Base-by-base conservation (phyloP, 202 grass and related monocot species). In the Zoysia matrella region DNA sequence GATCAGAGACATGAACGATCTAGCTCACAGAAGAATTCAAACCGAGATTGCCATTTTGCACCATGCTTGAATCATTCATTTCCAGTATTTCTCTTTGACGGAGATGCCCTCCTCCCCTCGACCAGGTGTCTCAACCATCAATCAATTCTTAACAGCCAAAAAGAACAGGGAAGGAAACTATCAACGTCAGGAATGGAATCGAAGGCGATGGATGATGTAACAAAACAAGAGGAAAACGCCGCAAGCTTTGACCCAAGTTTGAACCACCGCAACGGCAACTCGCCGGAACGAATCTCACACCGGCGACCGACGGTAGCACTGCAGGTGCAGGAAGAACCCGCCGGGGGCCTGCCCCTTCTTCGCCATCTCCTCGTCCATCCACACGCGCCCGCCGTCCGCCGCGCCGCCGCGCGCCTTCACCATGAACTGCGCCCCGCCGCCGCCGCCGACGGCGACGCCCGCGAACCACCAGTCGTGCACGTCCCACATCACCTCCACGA, bases 391-490 rank as follows among this genome's bases (percentile, higher is more conserved):
- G 40, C 44, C 60, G 60, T 9, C 46, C 0, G 82, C 66, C 8
- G 30, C 30, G 30, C 94, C 65, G 7, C 79, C 63, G 52, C 94
- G 88, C 65, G 89, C 88, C 85, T 91, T 93, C n/a, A 94, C 84
- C 94, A 97, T 94, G 89, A 97, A 97, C 83, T 91, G 82, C 30
- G 89, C 94, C 5, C 82, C 83, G 80, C 1, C 65, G 43, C 11
- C 16, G 15, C 65, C 79, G 13, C 67, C n/a, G n/a, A 13, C 30
- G 30, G 30, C 30, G 30, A 36, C 76, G 50, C 76, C 70, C 22
- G 86, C 70, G 81, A 98, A 98, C 92, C 89, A 95, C 92, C 95
- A 98, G 76, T 91, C 92, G 85, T 98, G 92, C 45, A 95, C 87
- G 82, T 98, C 96, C 95, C 96, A 98, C 90, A 95, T 93, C 67